Conservation (phyloP, 352 stramenopile genomes). For the Phytophthora vignae region DNA sequence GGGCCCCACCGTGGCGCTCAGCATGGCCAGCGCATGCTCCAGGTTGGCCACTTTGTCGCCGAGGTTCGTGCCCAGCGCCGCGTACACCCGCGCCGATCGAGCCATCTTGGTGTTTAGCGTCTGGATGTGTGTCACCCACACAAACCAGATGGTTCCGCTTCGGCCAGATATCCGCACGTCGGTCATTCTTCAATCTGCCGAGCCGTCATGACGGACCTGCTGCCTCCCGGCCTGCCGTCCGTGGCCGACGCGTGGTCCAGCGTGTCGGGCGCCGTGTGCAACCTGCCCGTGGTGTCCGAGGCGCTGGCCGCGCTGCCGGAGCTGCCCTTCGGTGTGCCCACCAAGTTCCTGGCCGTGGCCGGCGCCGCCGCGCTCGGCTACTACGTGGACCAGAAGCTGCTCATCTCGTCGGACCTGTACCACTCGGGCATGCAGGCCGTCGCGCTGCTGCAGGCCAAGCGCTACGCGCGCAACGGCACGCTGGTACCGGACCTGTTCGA, state of each 20-base stretch:
- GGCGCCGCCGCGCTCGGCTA: conserved; percentile 47
- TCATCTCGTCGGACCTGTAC: conserved; percentile 68
- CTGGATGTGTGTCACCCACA: not conserved
- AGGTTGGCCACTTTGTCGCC: conserved; percentile 78
- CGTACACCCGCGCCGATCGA: conserved; percentile 47
- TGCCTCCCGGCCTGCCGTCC: too few species aligned
- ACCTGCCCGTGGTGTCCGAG: conserved; percentile 17
- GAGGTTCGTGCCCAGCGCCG: conserved; percentile 81
- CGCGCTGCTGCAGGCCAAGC: conserved; percentile 55
- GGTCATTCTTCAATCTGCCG: not conserved
- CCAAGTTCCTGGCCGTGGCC: too few species aligned
- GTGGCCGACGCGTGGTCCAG: conserved; percentile 7
- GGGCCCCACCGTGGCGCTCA: conserved; percentile 49
- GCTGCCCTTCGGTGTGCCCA: too few species aligned
- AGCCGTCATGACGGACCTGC: not conserved
- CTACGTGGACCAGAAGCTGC: conserved; percentile 62
- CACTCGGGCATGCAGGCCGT: conserved; percentile 46
- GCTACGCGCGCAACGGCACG: conserved; percentile 39
- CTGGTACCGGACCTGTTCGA: conserved; percentile 74
- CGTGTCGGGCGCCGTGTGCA: not conserved
- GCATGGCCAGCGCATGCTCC: conserved; percentile 64
- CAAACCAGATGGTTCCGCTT: not conserved
- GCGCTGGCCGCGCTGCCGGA: not conserved
- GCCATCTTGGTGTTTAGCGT: conserved; percentile 12
- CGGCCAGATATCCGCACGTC: not conserved